Base-by-base conservation (phyloP, 768 basidiomycete species). In the Mycena latifolia region DNA sequence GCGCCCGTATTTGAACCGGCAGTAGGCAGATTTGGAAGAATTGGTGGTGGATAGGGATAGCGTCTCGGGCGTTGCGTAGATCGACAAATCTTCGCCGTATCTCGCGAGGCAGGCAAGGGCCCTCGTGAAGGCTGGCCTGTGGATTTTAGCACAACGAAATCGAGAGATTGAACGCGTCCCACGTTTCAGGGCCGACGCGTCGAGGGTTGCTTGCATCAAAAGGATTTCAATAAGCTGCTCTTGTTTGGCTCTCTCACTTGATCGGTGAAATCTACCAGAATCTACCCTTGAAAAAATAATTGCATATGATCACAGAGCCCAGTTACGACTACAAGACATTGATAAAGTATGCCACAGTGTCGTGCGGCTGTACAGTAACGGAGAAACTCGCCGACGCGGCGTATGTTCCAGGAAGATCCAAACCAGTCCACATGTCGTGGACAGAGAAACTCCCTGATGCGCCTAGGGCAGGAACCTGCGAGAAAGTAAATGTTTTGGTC, bases 1-100 rank as follows among this genome's bases (percentile, higher is more conserved):
- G 43, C 80, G 85, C 11, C 82, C 81, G 69, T 90, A 93, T 74
- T 86, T 89, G 80, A 95, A 91, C 17, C 92, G 86, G 76, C 89
- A 91, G 72, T 92, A 95, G 14, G 94, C 93, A 41, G 94, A 92
- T 73, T 90, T 86, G 6, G 93, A 89, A 4, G 90, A 88, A 77
- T 95, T 95, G 25, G 91, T 93, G 2, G 89, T 81, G 56, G 91
- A 92, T 28, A 95, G 75, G 8, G 88, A 83, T 33, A 95, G 74
- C 35, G 80, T 77, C 37, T 90, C 88, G 0, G 82, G 74, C 11
- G 87, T 86, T 10, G 91, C 92, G 63, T 88, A 84, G 45, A 95
- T 83, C 39, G 86, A 83, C 46, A 95, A 79, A 66, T 95, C 92
- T 64, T 95, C 94, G 54, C 94, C 92, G 74, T 93, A 95, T 78